A percentile compares a stretch with the other conserved stretches of the same genome.
phyloP scores from a whole-genome alignment of 305 asterid genomes.

The Fraxinus angustifolia region DNA sequence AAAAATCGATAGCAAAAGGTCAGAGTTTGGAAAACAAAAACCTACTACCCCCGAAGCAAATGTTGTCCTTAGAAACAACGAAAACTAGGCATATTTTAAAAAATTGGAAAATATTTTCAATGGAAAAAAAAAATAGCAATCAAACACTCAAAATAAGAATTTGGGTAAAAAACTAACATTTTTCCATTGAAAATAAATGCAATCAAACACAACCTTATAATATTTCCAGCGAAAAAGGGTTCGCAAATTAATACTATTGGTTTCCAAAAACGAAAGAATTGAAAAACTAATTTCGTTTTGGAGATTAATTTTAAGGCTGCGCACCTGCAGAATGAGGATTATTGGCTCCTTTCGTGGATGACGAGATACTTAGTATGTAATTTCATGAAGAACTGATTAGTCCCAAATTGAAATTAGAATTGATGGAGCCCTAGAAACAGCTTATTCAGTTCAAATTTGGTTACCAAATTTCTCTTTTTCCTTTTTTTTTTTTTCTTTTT shows the following conservation, averaged over 20 bases:
- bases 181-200: not conserved
- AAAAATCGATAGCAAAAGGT: not conserved
- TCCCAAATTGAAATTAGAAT: not conserved
- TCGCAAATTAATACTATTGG: not conserved
- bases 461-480: not conserved
- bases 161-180: not conserved
- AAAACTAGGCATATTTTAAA: not conserved
- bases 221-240: not conserved
- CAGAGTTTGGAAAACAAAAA: not conserved
- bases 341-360: not conserved
- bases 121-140: not conserved
- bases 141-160: not conserved
- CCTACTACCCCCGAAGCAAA: not conserved
- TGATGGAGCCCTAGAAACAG: not conserved
- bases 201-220: not conserved
- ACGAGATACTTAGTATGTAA: not conserved
- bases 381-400: not conserved
- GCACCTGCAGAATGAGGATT: not conserved
- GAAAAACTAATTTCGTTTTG: not conserved
- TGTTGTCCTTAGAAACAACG: not conserved
- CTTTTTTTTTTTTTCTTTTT: not conserved
- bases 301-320: not conserved
- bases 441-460: not conserved
- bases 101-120: too few relatives aligned
- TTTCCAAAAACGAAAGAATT: not conserved